A percentile compares a stretch with the other conserved stretches of the same genome.
phyloP scores from a whole-genome alignment of 345 rosid genomes.

The Ailanthus altissimus region DNA sequence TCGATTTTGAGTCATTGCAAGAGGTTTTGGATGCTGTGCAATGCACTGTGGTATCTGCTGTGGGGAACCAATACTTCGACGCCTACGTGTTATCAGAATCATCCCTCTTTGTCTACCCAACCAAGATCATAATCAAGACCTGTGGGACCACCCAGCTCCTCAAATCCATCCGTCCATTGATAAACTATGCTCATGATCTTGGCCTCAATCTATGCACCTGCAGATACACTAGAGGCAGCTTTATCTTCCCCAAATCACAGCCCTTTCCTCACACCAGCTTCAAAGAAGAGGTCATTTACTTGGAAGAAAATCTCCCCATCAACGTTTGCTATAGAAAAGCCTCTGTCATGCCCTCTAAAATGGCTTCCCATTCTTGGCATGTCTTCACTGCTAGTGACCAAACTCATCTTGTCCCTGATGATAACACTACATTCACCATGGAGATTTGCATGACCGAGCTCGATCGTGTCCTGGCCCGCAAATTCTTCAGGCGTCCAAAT shows the following conservation, averaged over 20 bases:
- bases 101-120: slow-evolving; percentile 90
- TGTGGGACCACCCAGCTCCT: slow-evolving; percentile 98
- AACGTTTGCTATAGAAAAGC: slow-evolving; percentile 65
- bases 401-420: slow-evolving; percentile 12
- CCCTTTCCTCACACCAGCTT: slow-evolving; percentile 90
- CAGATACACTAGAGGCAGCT: slow-evolving; percentile 87
- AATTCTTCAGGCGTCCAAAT: slow-evolving; percentile 55
- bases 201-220: slow-evolving; percentile 62
- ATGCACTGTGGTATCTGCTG: slow-evolving; percentile 94
- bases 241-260: slow-evolving; percentile 83
- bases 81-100: slow-evolving; percentile 97
- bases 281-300: slow-evolving; percentile 68
- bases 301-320: slow-evolving; percentile 63
- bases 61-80: slow-evolving; percentile 76
- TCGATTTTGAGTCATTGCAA: slow-evolving; percentile 68
- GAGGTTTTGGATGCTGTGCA: slow-evolving; percentile 71
- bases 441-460: slow-evolving; percentile 99
- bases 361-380: slow-evolving; percentile 77
- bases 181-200: slow-evolving; percentile 57
- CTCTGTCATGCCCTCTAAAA: slow-evolving; percentile 70
- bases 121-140: slow-evolving; percentile 93
- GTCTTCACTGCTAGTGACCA: slow-evolving; percentile 69
- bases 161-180: slow-evolving; percentile 81
- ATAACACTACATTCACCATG: slow-evolving; percentile 43
- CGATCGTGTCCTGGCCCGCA: slow-evolving; percentile 56